Evolutionary conservation across 1,139 yeast genomes (phyloP), one percentile per base, ranked within the genome.

Genomic region (Spencermartinsiella ligniputridi): DNA sequence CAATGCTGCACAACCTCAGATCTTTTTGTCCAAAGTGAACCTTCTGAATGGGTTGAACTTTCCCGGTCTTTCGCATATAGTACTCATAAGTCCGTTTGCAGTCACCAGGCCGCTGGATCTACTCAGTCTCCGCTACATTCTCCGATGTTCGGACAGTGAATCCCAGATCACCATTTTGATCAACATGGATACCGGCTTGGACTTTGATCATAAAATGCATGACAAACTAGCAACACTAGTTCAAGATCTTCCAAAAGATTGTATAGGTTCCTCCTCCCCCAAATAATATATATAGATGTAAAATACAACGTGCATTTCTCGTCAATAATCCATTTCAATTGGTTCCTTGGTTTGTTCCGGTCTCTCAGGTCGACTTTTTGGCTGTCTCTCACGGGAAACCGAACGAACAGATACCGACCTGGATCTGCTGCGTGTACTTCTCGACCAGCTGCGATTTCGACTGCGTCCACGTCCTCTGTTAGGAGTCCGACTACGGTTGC

Each of bases 351-450:
- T n/a, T n/a, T n/a, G n/a, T n/a, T n/a, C n/a, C n/a, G n/a, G n/a
- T n/a, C n/a, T n/a, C n/a, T n/a, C n/a, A n/a, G n/a, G n/a, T 5
- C 18, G 9, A 16, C 19, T 18, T 9, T 34, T 34, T 17, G 37
- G 37, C 8, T 34, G 37, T 19, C 8, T 19, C 15, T 19, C 37
- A 9, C 12, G 15, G 22, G 29, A 24, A 9, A 16, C 19, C 8
- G 11, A 16, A 22, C 25, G 25, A 22, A 22, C 9, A 22, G 25
- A 22, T 22, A 22, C 25, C 25, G 25, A 22, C 11, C 25, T 22
- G 9, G 25, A 22, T 22, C 46, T 37, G 19, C 40, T 13, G 36
- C 38, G 11, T 21, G 34, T 6, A 30, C 45, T 33, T 35, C 44
- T 29, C 33, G 42, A 18, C 32, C 42, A 19, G 40, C 42, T 29